phyloP scores from a whole-genome alignment of 2,329 filamentous ascomycete species.

The Aspergillus persii region DNA sequence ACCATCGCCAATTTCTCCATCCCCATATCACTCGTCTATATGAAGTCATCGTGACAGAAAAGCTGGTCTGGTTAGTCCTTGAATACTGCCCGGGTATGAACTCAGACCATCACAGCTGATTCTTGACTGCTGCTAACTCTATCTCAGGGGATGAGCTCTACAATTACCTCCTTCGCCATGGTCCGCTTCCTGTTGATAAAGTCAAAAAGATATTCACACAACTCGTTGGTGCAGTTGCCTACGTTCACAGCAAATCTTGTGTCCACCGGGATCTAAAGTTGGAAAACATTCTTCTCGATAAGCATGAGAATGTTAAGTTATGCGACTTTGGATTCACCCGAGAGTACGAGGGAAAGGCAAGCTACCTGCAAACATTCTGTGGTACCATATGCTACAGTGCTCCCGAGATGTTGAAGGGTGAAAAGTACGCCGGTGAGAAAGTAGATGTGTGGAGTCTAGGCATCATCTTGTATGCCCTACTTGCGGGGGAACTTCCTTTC shows the following conservation, averaged over 20 bases:
- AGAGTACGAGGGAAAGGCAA: constrained; percentile 93
- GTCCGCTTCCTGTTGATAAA: constrained; percentile 77
- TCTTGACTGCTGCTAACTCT: constrained; percentile 9
- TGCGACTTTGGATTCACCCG: constrained; percentile 98
- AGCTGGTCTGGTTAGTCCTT: constrained; percentile 89
- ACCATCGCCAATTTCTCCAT: constrained; percentile 96
- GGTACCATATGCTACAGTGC: constrained; percentile 97
- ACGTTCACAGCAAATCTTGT: constrained; percentile 92
- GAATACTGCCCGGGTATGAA: constrained; percentile 86
- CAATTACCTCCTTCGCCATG: constrained; percentile 87
- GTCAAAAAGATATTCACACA: constrained; percentile 96
- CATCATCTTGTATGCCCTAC: constrained; percentile 81
- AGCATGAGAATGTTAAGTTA: constrained; percentile 94
- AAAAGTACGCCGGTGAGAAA: constrained; percentile 97
- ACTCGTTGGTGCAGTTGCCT: constrained; percentile 88
- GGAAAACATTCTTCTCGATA: constrained; percentile 94
- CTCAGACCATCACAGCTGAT: neutral
- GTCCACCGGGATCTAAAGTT: constrained; percentile 96
- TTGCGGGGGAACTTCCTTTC: constrained; percentile 82
- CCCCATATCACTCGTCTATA: constrained; percentile 95
- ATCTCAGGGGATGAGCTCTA: constrained; percentile 85
- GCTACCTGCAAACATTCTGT: constrained; percentile 95
- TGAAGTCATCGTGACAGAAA: constrained; percentile 97
- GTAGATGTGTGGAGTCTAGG: constrained; percentile 98
- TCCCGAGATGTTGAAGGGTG: constrained; percentile 96